phyloP scores from a whole-genome alignment of 768 basidiomycete species.

The Tricholoma hemisulphureum region DNA sequence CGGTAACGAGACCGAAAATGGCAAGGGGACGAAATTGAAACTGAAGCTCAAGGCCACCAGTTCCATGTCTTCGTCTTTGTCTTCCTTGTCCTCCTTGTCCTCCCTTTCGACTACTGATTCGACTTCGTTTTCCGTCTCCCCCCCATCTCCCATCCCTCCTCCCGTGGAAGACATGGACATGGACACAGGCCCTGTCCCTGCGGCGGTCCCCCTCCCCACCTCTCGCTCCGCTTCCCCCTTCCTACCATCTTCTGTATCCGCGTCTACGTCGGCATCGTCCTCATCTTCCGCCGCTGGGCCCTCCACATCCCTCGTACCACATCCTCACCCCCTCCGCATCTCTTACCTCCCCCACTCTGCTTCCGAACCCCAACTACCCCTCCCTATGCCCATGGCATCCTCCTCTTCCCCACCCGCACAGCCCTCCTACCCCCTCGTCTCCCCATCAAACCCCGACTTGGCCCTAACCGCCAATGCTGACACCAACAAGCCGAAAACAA shows the following conservation, averaged over 20 bases:
- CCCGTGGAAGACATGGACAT: neutral
- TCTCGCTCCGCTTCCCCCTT: slow-evolving; percentile 12
- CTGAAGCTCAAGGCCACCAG: neutral
- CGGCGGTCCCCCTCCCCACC: slow-evolving; percentile 9
- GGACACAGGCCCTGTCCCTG: slow-evolving; percentile 14
- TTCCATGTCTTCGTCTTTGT: neutral
- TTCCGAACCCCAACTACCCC: slow-evolving; percentile 8
- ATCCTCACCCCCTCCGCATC: slow-evolving; percentile 17
- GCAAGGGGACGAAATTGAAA: neutral
- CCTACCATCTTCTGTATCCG: slow-evolving; percentile 4
- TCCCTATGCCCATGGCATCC: slow-evolving; percentile 47
- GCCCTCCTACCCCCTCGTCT: slow-evolving; percentile 1
- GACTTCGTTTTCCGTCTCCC: slow-evolving; percentile 1
- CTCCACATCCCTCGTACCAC: neutral
- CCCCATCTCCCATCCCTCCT: neutral
- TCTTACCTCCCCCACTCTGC: slow-evolving; percentile 15
- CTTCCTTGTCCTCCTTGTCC: neutral
- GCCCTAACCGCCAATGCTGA: neutral
- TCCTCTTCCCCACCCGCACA: neutral
- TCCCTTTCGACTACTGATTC: neutral
- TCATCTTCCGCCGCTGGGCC: neutral
- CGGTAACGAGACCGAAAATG: neutral
- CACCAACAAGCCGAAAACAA: neutral
- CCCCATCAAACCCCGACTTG: neutral
- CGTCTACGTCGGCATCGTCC: neutral